Conservation (phyloP, 2,329 filamentous ascomycete species). For the Saccharata proteae region DNA sequence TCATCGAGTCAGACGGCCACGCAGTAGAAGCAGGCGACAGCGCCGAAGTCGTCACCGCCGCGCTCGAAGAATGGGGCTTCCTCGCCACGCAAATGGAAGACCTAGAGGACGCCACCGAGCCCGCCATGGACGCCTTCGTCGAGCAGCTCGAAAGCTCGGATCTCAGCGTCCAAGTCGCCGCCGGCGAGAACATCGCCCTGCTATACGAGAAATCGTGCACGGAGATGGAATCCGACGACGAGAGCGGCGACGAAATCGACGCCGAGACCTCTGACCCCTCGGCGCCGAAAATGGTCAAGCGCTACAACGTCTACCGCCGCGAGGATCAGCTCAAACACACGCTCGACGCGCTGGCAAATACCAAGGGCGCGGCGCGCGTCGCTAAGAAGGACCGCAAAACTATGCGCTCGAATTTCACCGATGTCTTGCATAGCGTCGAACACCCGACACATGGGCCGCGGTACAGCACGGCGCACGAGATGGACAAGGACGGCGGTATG, state of each 20-base stretch:
- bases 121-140: constrained; percentile 66
- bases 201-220: constrained; percentile 65
- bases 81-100: constrained; percentile 68
- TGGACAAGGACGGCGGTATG: constrained; percentile 48
- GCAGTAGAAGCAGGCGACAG: constrained; percentile 60
- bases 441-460: constrained; percentile 54
- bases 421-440: constrained; percentile 54
- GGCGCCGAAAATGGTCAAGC: constrained; percentile 39
- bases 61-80: constrained; percentile 68
- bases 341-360: constrained; percentile 46
- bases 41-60: constrained; percentile 57
- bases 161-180: constrained; percentile 60
- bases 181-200: constrained; percentile 69
- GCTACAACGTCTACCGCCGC: constrained; percentile 56
- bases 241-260: constrained; percentile 33
- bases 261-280: constrained; percentile 22
- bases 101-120: constrained; percentile 56
- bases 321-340: constrained; percentile 47
- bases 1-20: constrained; percentile 67
- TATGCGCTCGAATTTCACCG: constrained; percentile 53
- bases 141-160: constrained; percentile 74
- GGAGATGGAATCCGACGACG: constrained; percentile 45
- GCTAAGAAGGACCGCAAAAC: constrained; percentile 55
- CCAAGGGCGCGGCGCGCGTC: constrained; percentile 40
- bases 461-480: constrained; percentile 52